Conservation (phyloP, 352 stramenopile species). For the Globisporangium irregulare region DNA sequence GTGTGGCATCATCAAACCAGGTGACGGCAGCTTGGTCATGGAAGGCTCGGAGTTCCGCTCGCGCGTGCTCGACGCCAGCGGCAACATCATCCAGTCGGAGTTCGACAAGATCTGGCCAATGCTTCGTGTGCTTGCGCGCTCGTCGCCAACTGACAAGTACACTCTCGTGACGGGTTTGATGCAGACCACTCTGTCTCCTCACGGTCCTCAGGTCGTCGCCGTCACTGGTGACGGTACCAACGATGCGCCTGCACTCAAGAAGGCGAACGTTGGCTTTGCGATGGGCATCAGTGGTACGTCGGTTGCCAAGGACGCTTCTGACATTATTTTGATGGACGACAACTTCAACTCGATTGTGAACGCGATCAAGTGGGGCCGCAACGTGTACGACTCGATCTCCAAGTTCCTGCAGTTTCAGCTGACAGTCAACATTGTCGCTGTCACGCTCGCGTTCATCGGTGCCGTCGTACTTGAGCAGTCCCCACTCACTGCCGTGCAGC, state of each 20-base stretch:
- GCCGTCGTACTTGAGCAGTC: conserved; percentile 58
- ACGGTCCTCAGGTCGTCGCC: conserved; percentile 88
- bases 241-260: conserved; percentile 93
- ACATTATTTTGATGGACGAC: conserved; percentile 96
- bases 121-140: conserved; percentile 60
- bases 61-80: conserved; percentile 45
- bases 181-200: conserved; percentile 45
- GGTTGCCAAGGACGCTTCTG: conserved; percentile 93
- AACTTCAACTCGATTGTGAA: conserved; percentile 96
- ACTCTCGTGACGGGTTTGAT: conserved; percentile 63
- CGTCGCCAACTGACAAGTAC: conserved; percentile 66
- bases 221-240: conserved; percentile 97
- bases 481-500: conserved; percentile 92
- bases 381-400: conserved; percentile 96
- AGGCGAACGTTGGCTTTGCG: conserved; percentile 93
- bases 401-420: conserved; percentile 98
- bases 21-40: conserved; percentile 54
- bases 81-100: conserved; percentile 58
- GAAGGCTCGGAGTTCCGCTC: conserved; percentile 51
- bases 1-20: conserved; percentile 86
- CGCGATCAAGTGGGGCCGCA: conserved; percentile 94
- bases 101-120: conserved; percentile 74
- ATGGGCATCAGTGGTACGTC: conserved; percentile 94
- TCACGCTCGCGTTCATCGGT: conserved; percentile 89
- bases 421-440: conserved; percentile 93